These are phyloP conservation scores for Wickerhamomyces silvicola DNA, from an alignment of 805 yeast genomes.

Conservation along the genomic window DNA sequence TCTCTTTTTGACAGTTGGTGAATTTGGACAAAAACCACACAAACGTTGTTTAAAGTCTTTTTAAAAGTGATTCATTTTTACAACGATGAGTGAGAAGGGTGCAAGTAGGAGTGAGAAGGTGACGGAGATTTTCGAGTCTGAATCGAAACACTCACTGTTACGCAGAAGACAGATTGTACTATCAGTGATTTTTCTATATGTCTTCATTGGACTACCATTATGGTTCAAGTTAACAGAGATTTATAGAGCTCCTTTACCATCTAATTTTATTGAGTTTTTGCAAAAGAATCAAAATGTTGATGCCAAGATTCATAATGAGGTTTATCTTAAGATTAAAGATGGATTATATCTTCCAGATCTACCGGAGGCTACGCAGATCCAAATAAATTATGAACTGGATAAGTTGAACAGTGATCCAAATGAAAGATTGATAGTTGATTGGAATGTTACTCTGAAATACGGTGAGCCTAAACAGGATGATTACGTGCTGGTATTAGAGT, in stretches of 20 bases:
- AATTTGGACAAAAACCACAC: no score
- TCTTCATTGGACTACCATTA: conserved; percentile 32
- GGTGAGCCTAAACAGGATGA: conserved; percentile 20
- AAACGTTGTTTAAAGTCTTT: no score
- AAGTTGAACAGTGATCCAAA: conserved; percentile 11
- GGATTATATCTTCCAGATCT: conserved; percentile 63
- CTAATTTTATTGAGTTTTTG: conserved; percentile 28
- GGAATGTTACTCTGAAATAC: conserved; percentile 27
- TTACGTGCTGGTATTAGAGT: conserved; percentile 31
- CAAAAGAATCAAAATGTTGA: conserved; percentile 36
- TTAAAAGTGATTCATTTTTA: not conserved
- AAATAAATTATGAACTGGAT: conserved; percentile 37
- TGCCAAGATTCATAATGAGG: conserved; percentile 36
- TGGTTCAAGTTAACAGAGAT: conserved; percentile 37
- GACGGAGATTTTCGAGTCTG: conserved; percentile 11
- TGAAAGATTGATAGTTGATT: conserved; percentile 23
- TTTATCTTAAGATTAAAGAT: conserved; percentile 31
- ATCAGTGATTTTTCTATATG: conserved; percentile 21
- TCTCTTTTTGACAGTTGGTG: no score
- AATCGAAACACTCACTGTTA: conserved; percentile 12
- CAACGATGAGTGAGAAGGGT: not conserved
- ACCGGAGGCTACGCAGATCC: conserved; percentile 44
- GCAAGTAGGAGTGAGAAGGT: conserved; percentile 1
- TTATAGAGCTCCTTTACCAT: conserved; percentile 34
- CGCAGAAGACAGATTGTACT: conserved; percentile 19